Evolutionary conservation across 2,329 filamentous ascomycete genomes (phyloP).

Genomic region (Phialocephala sp.): DNA sequence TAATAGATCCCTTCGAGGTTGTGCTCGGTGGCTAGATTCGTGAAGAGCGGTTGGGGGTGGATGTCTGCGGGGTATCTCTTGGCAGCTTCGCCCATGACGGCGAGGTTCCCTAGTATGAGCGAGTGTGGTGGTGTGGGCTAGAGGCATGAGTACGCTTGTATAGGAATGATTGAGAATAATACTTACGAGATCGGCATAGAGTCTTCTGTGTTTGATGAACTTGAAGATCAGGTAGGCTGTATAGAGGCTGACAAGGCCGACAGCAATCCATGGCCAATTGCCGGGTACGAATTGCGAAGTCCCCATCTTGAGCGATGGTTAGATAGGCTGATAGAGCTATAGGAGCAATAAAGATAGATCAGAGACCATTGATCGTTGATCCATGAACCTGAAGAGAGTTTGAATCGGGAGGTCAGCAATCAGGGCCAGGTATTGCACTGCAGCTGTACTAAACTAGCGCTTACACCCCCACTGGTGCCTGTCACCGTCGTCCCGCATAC

Average conservation of each 20-base stretch:
- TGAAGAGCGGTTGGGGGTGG: conserved; percentile 27
- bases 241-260: conserved; percentile 4
- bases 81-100: conserved; percentile 25
- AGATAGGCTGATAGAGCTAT: background rate
- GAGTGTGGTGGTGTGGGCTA: conserved; percentile 30
- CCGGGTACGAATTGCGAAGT: background rate
- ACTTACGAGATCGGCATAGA: conserved; percentile 18
- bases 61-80: conserved; percentile 27
- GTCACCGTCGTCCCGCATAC: no score
- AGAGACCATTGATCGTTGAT: background rate
- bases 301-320: background rate
- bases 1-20: conserved; percentile 31
- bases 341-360: background rate
- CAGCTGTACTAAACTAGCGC: background rate
- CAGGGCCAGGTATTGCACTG: background rate
- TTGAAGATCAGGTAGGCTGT: conserved; percentile 14
- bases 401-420: background rate
- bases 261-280: conserved; percentile 16
- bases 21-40: conserved; percentile 25
- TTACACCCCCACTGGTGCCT: background rate
- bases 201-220: conserved; percentile 17
- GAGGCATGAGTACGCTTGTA: background rate
- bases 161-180: background rate
- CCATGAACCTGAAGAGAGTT: background rate
- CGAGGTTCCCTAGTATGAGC: conserved; percentile 28